These are phyloP conservation scores for Pseudocercospora fijiensis DNA, from an alignment of 2,329 filamentous ascomycete genomes.

Conservation along the genomic window DNA sequence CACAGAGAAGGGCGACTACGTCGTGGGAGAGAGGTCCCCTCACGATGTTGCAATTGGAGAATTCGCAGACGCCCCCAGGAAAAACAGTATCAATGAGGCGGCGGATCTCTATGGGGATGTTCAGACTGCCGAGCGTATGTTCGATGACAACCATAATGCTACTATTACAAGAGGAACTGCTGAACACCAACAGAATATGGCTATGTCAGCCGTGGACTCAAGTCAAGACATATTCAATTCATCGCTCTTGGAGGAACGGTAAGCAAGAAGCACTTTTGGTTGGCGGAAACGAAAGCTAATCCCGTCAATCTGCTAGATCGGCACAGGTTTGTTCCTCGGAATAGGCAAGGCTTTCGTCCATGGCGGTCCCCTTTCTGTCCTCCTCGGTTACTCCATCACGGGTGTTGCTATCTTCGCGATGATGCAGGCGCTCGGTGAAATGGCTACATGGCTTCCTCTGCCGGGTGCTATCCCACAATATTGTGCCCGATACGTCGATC, in stretches of 20 bases:
- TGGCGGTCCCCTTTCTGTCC: conserved; percentile 22
- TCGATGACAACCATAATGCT: background rate
- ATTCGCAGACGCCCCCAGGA: conserved; percentile 12
- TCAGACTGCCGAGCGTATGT: conserved; percentile 46
- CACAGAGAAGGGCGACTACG: conserved; percentile 16
- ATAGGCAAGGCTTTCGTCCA: conserved; percentile 20
- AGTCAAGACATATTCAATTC: conserved; percentile 58
- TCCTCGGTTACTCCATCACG: conserved; percentile 40
- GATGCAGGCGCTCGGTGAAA: conserved; percentile 46
- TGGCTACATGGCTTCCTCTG: conserved; percentile 45
- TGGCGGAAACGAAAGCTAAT: background rate
- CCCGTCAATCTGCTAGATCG: conserved; percentile 48
- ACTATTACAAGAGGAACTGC: background rate
- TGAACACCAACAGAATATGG: conserved; percentile 42
- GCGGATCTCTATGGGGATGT: conserved; percentile 55
- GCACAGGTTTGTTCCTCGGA: conserved; percentile 26
- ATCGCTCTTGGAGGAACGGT: conserved; percentile 54
- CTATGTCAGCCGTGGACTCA: conserved; percentile 53
- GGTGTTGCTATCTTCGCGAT: conserved; percentile 40
- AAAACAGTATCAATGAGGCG: conserved; percentile 45
- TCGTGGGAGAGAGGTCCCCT: conserved; percentile 1
- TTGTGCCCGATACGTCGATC: conserved; percentile 39
- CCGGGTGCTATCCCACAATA: conserved; percentile 38
- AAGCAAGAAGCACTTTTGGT: background rate
- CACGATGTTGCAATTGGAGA: conserved; percentile 1